Evolutionary conservation across 1,284 basidiomycete genomes (phyloP), one percentile per base, ranked within the genome.

Genomic region (Naganishia sp.): DNA sequence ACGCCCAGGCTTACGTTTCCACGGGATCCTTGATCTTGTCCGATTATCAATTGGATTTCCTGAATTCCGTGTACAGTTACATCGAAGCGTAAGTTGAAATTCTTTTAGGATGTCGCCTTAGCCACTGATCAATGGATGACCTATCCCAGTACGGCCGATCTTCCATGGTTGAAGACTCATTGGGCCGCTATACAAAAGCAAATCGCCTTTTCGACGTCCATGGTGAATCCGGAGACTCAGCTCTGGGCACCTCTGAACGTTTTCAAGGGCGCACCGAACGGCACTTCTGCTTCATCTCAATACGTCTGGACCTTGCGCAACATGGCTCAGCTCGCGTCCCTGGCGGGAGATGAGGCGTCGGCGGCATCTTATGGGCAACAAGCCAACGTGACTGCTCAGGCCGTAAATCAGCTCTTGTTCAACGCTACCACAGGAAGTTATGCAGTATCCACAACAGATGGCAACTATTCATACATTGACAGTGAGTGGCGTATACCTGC

Each of bases 401-500:
- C 53, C 10, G 42, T 55, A 16, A 55, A 55, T 7, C 31, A n/a
- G 31, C 42, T 39, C 7, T n/a, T 55, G 21, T 55, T 33, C 36
- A 55, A 55, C 6, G 10, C 33, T 10, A 42, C 36, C 16, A 59
- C 23, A 16, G 56, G 56, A 33, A 28, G 18, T 5, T 59, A 59
- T n/a, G 16, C 36, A 45, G 43, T 59, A 2, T 59, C 56, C 6
- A 23, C 28, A 25, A 45, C 43, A 13, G 56, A 59, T 25, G 56
- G 56, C 31, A 59, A 59, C 36, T 59, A 45, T 36, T 59, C 56
- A 18, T 59, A 59, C 43, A 59, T 59, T 25, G 56, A 59, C 21
- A 48, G 56, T 59, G 16, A 46, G 56, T 59, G 18, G 21, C 39
- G 5, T 13, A n/a, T 25, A 15, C 23, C 44, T 6, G 28, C 23